These are phyloP conservation scores for Citrus inodora DNA, from an alignment of 345 rosid genomes.

Conservation along the genomic window DNA sequence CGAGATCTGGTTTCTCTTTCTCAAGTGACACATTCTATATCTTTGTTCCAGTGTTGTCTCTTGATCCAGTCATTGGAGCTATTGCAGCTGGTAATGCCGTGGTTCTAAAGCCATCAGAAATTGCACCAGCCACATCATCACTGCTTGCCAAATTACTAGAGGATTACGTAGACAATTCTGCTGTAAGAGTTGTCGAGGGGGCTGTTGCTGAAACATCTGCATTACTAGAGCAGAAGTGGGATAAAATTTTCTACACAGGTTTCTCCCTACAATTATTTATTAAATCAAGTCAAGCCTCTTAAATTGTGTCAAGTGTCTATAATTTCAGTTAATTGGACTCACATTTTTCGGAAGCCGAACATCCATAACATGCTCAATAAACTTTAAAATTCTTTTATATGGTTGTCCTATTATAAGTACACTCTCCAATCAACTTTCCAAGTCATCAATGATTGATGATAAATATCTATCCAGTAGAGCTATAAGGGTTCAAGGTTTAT, in stretches of 20 bases:
- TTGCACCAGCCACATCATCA: conserved; percentile 49
- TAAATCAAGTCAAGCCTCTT: too few species aligned
- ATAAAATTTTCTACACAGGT: conserved; percentile 58
- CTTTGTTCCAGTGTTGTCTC: conserved; percentile 48
- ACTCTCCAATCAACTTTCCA: not conserved
- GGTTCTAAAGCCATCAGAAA: conserved; percentile 54
- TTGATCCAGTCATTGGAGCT: conserved; percentile 80
- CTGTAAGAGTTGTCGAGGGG: conserved; percentile 40
- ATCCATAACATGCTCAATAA: not conserved
- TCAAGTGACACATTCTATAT: not conserved
- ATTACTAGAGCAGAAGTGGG: conserved; percentile 50
- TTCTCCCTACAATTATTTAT: not conserved
- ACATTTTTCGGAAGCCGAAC: not conserved
- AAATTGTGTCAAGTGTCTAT: not conserved
- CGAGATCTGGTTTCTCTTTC: not conserved
- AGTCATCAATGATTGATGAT: not conserved
- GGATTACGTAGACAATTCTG: conserved; percentile 36
- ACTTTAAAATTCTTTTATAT: not conserved
- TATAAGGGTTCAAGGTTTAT: not conserved
- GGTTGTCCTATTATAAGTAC: not conserved
- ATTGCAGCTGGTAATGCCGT: conserved; percentile 57
- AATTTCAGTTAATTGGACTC: not conserved
- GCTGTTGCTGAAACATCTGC: conserved; percentile 46
- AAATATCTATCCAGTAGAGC: not conserved
- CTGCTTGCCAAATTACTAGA: conserved; percentile 29